Percentiles rank a stretch among this genome's conserved stretches.
Evolutionary conservation across 257 asterid genomes (phyloP).

Genomic region (Ilex aquifolium): DNA sequence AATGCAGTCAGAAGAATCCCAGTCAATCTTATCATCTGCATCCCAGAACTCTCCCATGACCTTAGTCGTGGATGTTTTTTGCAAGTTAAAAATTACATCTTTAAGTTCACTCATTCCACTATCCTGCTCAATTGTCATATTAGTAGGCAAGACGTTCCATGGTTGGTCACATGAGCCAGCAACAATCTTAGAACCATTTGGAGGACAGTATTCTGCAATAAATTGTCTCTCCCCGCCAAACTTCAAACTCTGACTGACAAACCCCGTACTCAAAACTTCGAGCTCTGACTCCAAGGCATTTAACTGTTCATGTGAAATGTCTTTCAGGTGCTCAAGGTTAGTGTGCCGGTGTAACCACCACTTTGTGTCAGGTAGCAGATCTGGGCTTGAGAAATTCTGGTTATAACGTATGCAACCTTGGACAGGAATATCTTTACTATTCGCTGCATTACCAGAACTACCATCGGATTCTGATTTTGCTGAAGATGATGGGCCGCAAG

Average conservation of each 20-base stretch:
- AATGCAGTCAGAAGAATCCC: conserved; percentile 15
- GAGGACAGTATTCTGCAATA: conserved; percentile 36
- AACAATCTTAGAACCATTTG: conserved; percentile 22
- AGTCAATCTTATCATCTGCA: conserved; percentile 11
- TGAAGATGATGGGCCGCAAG: conserved; percentile 37
- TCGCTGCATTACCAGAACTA: conserved; percentile 29
- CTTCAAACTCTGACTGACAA: conserved; percentile 21
- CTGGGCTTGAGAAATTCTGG: conserved; percentile 23
- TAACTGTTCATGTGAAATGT: conserved; percentile 17
- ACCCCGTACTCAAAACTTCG: conserved; percentile 15
- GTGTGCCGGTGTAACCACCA: conserved; percentile 19
- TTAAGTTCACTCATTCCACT: conserved; percentile 26
- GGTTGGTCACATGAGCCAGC: conserved; percentile 25
- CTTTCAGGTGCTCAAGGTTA: conserved; percentile 18
- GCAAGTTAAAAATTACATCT: conserved; percentile 14
- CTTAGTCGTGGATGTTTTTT: conserved; percentile 9
- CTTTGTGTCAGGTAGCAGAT: conserved; percentile 17
- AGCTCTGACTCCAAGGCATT: conserved; percentile 28
- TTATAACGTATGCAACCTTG: conserved; percentile 18
- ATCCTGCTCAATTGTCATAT: conserved; percentile 23
- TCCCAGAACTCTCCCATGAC: conserved; percentile 8
- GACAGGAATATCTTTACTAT: conserved; percentile 26
- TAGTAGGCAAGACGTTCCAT: conserved; percentile 17
- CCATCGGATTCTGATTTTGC: conserved; percentile 23
- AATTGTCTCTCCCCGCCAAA: conserved; percentile 27